Percentiles rank a stretch among this genome's conserved stretches.
Evolutionary conservation across 2,329 filamentous ascomycete species (phyloP).

Genomic region (Aspergillus fijiensis): DNA sequence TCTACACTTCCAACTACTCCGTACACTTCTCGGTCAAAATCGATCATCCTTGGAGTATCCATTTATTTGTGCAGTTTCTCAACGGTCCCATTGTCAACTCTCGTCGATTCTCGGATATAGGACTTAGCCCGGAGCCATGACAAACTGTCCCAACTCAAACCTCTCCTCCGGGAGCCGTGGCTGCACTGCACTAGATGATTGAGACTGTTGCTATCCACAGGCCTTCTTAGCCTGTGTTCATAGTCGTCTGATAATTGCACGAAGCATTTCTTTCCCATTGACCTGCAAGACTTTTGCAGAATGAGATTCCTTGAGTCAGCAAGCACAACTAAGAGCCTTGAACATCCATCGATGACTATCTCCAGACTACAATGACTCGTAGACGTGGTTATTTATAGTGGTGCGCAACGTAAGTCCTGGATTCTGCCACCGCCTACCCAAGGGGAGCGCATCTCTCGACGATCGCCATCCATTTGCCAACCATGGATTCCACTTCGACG

Average conservation of each 20-base stretch:
- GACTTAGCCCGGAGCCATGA: not conserved
- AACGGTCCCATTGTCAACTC: no score
- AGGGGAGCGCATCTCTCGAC: not conserved
- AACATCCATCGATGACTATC: no score
- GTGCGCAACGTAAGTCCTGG: slow-evolving; percentile 11
- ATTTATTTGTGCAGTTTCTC: no score
- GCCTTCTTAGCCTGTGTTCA: no score
- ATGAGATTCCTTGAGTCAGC: no score
- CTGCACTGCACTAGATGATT: no score
- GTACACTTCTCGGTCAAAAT: not conserved
- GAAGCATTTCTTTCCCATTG: no score
- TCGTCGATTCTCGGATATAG: not conserved
- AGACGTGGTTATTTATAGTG: slow-evolving; percentile 6
- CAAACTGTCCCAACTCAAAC: not conserved
- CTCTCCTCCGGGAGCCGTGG: no score
- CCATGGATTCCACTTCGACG: not conserved
- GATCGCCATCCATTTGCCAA: not conserved
- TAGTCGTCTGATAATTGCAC: no score
- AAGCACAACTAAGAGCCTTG: no score
- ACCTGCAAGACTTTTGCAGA: no score
- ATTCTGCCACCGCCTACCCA: slow-evolving; percentile 18
- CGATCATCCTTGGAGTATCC: not conserved
- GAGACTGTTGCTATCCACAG: no score
- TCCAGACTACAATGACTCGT: not conserved
- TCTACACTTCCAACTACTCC: not conserved